phyloP scores from a whole-genome alignment of 2,329 filamentous ascomycete genomes.

The Clonostachys sp. region DNA sequence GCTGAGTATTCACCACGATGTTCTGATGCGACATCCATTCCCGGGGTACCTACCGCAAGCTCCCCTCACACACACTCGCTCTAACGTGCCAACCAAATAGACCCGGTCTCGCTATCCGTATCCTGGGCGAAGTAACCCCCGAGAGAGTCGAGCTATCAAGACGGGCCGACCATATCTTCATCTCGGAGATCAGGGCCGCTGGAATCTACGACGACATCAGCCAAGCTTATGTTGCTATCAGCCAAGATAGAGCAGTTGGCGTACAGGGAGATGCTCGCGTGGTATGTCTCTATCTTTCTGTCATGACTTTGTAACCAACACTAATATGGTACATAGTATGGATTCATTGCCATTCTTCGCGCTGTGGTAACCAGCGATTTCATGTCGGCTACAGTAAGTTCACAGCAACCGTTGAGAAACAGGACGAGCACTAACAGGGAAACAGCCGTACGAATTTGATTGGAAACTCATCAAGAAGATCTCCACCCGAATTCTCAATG shows the following conservation, averaged over 20 bases:
- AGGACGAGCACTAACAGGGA: conserved; percentile 59
- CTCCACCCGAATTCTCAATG: conserved; percentile 39
- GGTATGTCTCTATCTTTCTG: conserved; percentile 17
- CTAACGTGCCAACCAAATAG: conserved; percentile 16
- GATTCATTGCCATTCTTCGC: conserved; percentile 27
- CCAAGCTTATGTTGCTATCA: conserved; percentile 43
- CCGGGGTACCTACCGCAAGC: conserved; percentile 3
- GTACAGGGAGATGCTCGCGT: conserved; percentile 62
- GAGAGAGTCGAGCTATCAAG: conserved; percentile 75
- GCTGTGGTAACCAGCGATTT: conserved; percentile 41
- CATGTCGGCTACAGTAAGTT: conserved; percentile 57
- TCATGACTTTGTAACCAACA: neutral
- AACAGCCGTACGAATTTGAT: conserved; percentile 51
- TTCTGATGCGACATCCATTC: conserved; percentile 18
- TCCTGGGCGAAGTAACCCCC: conserved; percentile 78
- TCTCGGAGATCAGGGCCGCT: conserved; percentile 66
- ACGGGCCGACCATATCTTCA: conserved; percentile 76
- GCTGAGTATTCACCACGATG: conserved; percentile 16
- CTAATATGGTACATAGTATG: neutral
- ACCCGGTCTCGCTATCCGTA: conserved; percentile 67
- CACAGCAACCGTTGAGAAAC: conserved; percentile 56
- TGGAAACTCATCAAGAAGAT: conserved; percentile 53
- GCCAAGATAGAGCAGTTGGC: conserved; percentile 31
- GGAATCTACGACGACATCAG: conserved; percentile 60
- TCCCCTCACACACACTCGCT: neutral